Conservation (phyloP, 1,284 basidiomycete species). For the Malassezia pachydermatis region DNA sequence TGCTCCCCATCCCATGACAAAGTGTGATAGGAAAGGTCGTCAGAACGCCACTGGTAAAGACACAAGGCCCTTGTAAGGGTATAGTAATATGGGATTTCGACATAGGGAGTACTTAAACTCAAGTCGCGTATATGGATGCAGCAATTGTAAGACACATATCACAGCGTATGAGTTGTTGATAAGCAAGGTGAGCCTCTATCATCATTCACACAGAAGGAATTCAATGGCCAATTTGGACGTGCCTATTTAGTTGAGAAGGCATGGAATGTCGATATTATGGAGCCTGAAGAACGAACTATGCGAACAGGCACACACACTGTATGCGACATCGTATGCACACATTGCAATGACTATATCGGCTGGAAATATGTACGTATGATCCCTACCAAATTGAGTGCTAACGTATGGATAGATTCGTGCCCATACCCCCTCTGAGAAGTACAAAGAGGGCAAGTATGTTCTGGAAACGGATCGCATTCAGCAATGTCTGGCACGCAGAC, state of each 20-base stretch:
- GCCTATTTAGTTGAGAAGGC: constrained; percentile 87
- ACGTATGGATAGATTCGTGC: constrained; percentile 65
- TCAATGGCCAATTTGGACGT: constrained; percentile 75
- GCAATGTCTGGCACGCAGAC: no score
- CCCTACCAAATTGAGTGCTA: no score
- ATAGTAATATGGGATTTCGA: constrained; percentile 67
- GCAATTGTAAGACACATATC: constrained; percentile 80
- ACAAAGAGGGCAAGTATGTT: constrained; percentile 97
- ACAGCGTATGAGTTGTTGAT: constrained; percentile 84
- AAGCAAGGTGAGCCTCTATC: constrained; percentile 53
- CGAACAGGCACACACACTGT: constrained; percentile 93
- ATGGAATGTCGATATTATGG: constrained; percentile 77
- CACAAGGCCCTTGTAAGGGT: background rate
- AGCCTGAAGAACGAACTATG: constrained; percentile 83
- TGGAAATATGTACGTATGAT: background rate
- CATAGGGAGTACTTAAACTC: constrained; percentile 79
- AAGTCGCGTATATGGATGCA: constrained; percentile 75
- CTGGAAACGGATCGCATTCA: constrained; percentile 64
- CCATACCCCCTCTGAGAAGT: constrained; percentile 78
- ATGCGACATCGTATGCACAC: constrained; percentile 82
- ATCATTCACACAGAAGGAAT: constrained; percentile 24
- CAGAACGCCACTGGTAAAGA: no score
- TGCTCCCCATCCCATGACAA: no score
- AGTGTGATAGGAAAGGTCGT: no score
- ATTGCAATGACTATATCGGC: constrained; percentile 56